phyloP scores from a whole-genome alignment of 441 rosid genomes.

The Bocquillonia castaneifolia region DNA sequence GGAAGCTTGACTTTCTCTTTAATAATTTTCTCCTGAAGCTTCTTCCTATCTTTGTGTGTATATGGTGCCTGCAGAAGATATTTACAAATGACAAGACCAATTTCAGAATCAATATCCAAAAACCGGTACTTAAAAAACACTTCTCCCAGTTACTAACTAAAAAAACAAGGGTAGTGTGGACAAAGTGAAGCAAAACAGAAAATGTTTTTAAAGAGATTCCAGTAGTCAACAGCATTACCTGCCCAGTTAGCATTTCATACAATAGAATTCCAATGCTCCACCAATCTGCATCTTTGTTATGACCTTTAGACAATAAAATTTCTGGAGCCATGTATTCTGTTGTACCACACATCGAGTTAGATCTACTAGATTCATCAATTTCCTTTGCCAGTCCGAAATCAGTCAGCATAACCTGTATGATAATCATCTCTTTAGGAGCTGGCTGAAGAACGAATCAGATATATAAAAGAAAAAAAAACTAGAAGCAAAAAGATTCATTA shows the following conservation, averaged over 20 bases:
- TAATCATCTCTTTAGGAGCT: constrained; percentile 6
- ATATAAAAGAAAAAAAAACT: neutral
- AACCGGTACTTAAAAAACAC: neutral
- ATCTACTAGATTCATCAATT: constrained; percentile 58
- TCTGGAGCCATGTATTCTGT: constrained; percentile 83
- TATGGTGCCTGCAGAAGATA: constrained; percentile 46
- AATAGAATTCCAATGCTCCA: constrained; percentile 66
- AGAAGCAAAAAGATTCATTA: neutral
- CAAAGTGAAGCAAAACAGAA: neutral
- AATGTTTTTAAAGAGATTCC: constrained; percentile 1
- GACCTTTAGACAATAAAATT: constrained; percentile 60
- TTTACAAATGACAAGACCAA: constrained; percentile 2
- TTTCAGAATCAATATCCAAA: constrained; percentile 1
- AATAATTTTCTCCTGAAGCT: constrained; percentile 68
- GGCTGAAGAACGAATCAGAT: neutral
- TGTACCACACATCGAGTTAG: constrained; percentile 77
- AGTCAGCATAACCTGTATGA: constrained; percentile 58
- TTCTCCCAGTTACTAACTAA: neutral
- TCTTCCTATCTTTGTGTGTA: constrained; percentile 55
- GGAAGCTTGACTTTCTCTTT: constrained; percentile 68
- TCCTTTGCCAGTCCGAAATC: constrained; percentile 78
- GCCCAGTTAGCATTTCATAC: constrained; percentile 72
- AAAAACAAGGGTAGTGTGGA: neutral
- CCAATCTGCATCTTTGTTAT: constrained; percentile 74
- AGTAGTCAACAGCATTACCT: constrained; percentile 32